These are phyloP conservation scores for Termitomyces sp. DNA, from an alignment of 768 basidiomycete species.

Conservation along the genomic window DNA sequence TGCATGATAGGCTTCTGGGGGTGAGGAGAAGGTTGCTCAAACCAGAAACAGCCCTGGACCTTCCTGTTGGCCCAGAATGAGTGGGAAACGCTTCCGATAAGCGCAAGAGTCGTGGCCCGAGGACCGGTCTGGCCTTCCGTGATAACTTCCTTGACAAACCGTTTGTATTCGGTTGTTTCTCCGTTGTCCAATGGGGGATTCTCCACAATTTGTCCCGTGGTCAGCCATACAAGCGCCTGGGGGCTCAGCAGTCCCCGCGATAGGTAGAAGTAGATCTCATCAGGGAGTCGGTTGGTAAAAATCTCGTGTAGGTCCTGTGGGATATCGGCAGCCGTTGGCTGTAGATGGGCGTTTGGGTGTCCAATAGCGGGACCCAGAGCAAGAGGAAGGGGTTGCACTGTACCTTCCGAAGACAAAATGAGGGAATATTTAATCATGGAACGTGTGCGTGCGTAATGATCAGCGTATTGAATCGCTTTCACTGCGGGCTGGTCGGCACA, in stretches of 20 bases:
- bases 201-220: slow-evolving; percentile 79
- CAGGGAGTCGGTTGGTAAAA: slow-evolving; percentile 90
- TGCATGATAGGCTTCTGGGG: slow-evolving; percentile 61
- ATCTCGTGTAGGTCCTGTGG: slow-evolving; percentile 91
- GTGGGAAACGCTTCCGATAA: slow-evolving; percentile 78
- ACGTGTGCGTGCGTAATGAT: slow-evolving; percentile 84
- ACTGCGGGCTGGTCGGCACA: slow-evolving; percentile 80
- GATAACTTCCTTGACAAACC: slow-evolving; percentile 94
- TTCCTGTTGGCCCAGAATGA: slow-evolving; percentile 76
- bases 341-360: slow-evolving; percentile 51
- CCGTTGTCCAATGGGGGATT: slow-evolving; percentile 91
- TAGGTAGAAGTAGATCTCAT: slow-evolving; percentile 95
- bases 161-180: slow-evolving; percentile 89
- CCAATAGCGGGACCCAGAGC: slow-evolving; percentile 48
- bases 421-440: slow-evolving; percentile 91
- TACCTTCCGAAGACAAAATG: slow-evolving; percentile 83
- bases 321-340: slow-evolving; percentile 81
- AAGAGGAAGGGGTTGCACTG: slow-evolving; percentile 76
- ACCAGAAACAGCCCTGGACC: slow-evolving; percentile 74
- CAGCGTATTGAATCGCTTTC: slow-evolving; percentile 73
- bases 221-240: slow-evolving; percentile 92
- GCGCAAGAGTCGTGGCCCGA: slow-evolving; percentile 83
- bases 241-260: slow-evolving; percentile 88
- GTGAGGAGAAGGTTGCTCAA: slow-evolving; percentile 52
- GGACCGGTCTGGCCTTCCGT: slow-evolving; percentile 95